Evolutionary conservation across 176 grass and related monocot species (phyloP).

Genomic region (Rhynchospora breviuscula): DNA sequence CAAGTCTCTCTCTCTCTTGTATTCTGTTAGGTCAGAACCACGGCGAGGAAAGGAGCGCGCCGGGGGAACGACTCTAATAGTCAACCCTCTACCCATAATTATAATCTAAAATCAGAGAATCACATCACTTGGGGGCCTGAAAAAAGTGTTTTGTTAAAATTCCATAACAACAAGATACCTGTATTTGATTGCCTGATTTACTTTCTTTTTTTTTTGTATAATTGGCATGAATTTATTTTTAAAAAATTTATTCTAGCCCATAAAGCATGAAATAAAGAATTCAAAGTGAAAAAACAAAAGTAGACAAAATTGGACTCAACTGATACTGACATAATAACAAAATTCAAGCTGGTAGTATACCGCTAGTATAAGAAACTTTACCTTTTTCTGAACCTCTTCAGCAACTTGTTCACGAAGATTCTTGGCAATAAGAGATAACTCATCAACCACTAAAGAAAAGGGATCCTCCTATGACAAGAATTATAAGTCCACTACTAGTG

Average conservation of each 20-base stretch:
- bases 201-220: not conserved
- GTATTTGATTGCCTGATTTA: not conserved
- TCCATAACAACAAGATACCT: not conserved
- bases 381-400: conserved; percentile 53
- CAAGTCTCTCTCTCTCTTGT: no score
- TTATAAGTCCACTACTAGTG: conserved; percentile 14
- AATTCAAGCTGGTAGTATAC: not conserved
- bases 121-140: conserved; percentile 90
- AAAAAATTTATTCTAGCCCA: not conserved
- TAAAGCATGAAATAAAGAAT: not conserved
- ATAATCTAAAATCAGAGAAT: no score
- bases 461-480: conserved; percentile 42
- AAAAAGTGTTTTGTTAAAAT: conserved; percentile 27
- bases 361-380: not conserved
- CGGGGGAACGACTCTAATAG: no score
- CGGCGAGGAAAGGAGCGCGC: no score
- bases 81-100: no score
- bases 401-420: conserved; percentile 79
- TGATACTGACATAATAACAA: not conserved
- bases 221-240: not conserved
- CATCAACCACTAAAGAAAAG: conserved; percentile 84
- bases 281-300: not conserved
- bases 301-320: conserved; percentile 5
- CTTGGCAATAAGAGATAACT: conserved; percentile 71
- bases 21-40: no score